Evolutionary conservation across 345 rosid genomes (phyloP), one percentile per base, ranked within the genome.

Genomic region (Hirschfeldia incana): DNA sequence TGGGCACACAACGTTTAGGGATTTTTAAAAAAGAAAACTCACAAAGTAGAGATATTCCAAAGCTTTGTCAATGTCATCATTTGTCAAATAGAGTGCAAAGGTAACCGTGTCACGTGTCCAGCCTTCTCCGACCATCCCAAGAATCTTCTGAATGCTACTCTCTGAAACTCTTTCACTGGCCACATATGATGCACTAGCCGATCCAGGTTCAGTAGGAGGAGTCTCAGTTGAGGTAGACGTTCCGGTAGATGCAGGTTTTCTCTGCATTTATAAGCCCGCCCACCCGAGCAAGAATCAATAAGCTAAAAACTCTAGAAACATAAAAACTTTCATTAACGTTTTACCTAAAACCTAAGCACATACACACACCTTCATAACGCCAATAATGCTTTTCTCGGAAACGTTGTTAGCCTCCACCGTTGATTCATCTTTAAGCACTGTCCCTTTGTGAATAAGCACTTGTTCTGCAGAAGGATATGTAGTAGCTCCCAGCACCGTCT

Each of bases 391-490:
- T 77, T 88, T 86, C 83, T 91, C 97, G 10, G 78, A 78, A 17
- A 93, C 86, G 74, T 85, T 84, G 69, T 89, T 89, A 36, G 84
- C 92, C 11, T 78, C 91, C 75, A 93, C 27, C 46, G 98, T 93
- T 2, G 93, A 86, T 73, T 76, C 69, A 75, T 93, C 94, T 74
- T 83, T 83, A 36, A 92, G 93, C 53, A 90, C 89, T 76, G 85
- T 90, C 51, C 94, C 94, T 76, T 89, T 88, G 62, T 88, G 74
- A 74, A 90, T 89, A 42, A 92, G 92, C 91, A 90, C 86, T 78
- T 86, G 95, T 33, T 82, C 87, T 66, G 79, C 78, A 55, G 95
- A 89, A 37, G 55, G 55, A 46, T 46, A 46, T 13, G 55, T 1
- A 51, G 93, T 85, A 8, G 76, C 73, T 34, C 97, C 97, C 78